Evolutionary conservation across 169 alveolate species (phyloP), one percentile per base, ranked within the genome.

Genomic region (Plasmodium malariae): DNA sequence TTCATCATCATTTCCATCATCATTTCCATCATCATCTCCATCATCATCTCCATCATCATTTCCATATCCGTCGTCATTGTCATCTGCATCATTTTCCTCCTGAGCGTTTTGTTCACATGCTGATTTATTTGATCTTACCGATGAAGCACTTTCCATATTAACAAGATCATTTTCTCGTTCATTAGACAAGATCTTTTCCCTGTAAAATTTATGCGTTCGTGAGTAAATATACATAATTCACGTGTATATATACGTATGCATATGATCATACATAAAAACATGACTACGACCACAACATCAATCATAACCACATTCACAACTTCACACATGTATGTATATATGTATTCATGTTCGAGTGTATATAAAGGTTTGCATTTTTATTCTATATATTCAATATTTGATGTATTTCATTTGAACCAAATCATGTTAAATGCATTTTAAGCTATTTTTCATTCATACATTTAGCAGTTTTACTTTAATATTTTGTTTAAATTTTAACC

Each of bases 141-240:
- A 40, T 26, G 68, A 69, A 28, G 54, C 19, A 21, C 21, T 62
- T 45, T 49, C 57, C 40, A 19, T 14, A 26, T 57, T 71, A 12
- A 49, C 59, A 59, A 54, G 17, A 12, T 86, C 72, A 49, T 37
- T 30, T 5, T 36, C 74, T 34, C 70, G 68, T 36, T 86, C 87
- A 40, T 57, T 43, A 40, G 59, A 30, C n/a, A 86, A 21, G 19
- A 86, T 62, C 63, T 86, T 86, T 70, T 86, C 87, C 45, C 87
- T 86, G 43, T 32, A 85, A 85, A 51, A 32, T 30, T 74, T 54
- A 73, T 55, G 30, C 48, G 14, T 68, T 0, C 17, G 59, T 48
- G 19, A 2, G 59, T 48, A 48, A 48, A 48, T 55, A 55, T 19
- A 19, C 21, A 12, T 62, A 12, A 62, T 62, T 28, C 32, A 28